A percentile compares a stretch with the other conserved stretches of the same genome.
Evolutionary conservation across 2,329 filamentous ascomycete genomes (phyloP).

Genomic region (Rosellinia necatrix): DNA sequence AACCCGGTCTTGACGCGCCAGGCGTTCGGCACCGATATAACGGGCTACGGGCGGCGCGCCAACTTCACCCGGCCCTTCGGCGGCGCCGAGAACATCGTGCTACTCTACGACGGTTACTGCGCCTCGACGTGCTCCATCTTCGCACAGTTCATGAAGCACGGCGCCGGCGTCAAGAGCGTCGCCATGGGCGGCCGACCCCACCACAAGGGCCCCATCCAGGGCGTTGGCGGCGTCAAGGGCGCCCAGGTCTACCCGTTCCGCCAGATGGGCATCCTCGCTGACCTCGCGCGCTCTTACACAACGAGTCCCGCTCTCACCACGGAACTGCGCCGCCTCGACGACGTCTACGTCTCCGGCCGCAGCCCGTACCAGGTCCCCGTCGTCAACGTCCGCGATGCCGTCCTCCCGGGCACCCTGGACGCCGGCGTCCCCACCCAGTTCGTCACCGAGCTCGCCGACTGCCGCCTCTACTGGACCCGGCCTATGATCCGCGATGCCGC

Average conservation of each 20-base stretch:
- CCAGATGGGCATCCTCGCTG: constrained; percentile 10
- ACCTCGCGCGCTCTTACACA: constrained; percentile 12
- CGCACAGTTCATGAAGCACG: constrained; percentile 24
- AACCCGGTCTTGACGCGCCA: constrained; percentile 15
- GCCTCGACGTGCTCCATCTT: constrained; percentile 26
- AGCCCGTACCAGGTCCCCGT: constrained; percentile 16
- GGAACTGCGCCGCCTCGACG: constrained; percentile 17
- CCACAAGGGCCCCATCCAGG: constrained; percentile 11
- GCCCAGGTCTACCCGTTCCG: constrained; percentile 17
- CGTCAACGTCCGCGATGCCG: constrained; percentile 24
- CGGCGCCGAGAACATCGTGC: constrained; percentile 22
- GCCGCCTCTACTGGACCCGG: constrained; percentile 21
- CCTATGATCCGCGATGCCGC: constrained; percentile 14
- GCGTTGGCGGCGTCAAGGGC: constrained; percentile 21
- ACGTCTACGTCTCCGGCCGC: constrained; percentile 8
- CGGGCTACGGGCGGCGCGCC: constrained; percentile 20
- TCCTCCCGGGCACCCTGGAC: constrained; percentile 13
- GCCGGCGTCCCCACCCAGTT: constrained; percentile 22
- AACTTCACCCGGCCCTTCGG: constrained; percentile 26
- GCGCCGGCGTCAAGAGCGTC: constrained; percentile 22
- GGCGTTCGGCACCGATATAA: constrained; percentile 18
- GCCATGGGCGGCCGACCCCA: constrained; percentile 22
- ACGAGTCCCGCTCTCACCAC: not conserved
- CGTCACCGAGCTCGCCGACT: constrained; percentile 23
- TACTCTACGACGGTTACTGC: constrained; percentile 27